phyloP scores from a whole-genome alignment of 1,139 yeast species.

The Geotrichum australiense region DNA sequence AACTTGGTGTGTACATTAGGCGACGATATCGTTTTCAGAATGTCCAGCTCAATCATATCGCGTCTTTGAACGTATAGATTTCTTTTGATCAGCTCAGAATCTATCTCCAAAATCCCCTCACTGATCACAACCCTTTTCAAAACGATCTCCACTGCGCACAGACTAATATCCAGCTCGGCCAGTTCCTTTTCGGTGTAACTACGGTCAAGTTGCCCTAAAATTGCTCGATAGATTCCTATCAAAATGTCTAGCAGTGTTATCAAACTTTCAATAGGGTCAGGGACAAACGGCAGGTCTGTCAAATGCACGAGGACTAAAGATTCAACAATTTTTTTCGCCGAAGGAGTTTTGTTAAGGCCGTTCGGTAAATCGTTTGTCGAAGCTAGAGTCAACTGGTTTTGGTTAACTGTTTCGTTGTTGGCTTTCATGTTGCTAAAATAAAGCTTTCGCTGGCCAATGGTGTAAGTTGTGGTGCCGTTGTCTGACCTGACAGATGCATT shows the following conservation, averaged over 20 bases:
- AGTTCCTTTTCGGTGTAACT: background rate
- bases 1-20: constrained; percentile 3
- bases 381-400: constrained; percentile 12
- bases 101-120: constrained; percentile 4
- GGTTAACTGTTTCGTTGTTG: constrained; percentile 9
- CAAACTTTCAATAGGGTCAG: constrained; percentile 10
- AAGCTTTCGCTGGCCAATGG: constrained; percentile 4
- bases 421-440: constrained; percentile 8
- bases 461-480: constrained; percentile 11
- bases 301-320: constrained; percentile 5
- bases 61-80: background rate
- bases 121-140: constrained; percentile 1
- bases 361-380: background rate
- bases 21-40: constrained; percentile 2
- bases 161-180: background rate
- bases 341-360: background rate
- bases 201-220: background rate
- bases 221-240: constrained; percentile 4
- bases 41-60: constrained; percentile 10
- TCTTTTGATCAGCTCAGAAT: constrained; percentile 7
- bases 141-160: constrained; percentile 5
- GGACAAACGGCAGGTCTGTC: constrained; percentile 12
- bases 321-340: background rate
- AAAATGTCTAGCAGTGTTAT: constrained; percentile 9
- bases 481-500: background rate